Evolutionary conservation across 1,284 basidiomycete species (phyloP), one percentile per base, ranked within the genome.

Genomic region (Trametes sp.): DNA sequence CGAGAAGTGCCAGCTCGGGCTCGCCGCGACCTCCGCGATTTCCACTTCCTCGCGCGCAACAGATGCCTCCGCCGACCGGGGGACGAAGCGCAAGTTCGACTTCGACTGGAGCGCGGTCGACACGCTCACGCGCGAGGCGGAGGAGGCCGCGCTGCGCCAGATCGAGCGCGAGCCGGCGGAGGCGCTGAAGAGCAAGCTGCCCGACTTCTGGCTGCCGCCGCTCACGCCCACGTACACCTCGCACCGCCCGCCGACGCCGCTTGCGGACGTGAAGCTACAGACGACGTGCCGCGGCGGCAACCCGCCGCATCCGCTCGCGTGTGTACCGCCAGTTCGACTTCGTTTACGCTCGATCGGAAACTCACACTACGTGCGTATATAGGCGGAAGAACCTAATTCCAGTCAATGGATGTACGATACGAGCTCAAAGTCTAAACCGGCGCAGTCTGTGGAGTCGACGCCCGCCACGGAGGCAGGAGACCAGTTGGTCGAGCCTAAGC

Each of bases 131-230:
- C 81, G 79, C 16, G 90, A 94, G 73, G 95, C 94, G 0, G 95
- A 97, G 75, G 92, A 94, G 57, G 88, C 87, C 21, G 96, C 96
- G 0, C 77, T 95, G 53, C 84, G 82, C 31, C 80, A 88, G 69
- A 94, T 98, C 45, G 93, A 95, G 73, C 83, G 82, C 29, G 96
- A 98, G 75, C 93, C 95, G 72, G 88, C 89, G 0, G 94, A 95
- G 64, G 84, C 90, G 3, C 79, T 96, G 55, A 92, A 90, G 63
- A 85, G 87, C 61, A 97, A 97, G 75, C 83, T 98, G 8, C 95
- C 96, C 0, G 94, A 96, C 69, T 98, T 97, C 74, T 98, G 96
- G 96, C 82, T 98, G 48, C 95, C 93, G 21, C 93, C 88, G 0
- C 78, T 97, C 36, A 94, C 95, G 0, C 95, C 96, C 0, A 92